Base-by-base conservation (phyloP, 2,329 filamentous ascomycete genomes). In the Lecanoromycetidae sp. region DNA sequence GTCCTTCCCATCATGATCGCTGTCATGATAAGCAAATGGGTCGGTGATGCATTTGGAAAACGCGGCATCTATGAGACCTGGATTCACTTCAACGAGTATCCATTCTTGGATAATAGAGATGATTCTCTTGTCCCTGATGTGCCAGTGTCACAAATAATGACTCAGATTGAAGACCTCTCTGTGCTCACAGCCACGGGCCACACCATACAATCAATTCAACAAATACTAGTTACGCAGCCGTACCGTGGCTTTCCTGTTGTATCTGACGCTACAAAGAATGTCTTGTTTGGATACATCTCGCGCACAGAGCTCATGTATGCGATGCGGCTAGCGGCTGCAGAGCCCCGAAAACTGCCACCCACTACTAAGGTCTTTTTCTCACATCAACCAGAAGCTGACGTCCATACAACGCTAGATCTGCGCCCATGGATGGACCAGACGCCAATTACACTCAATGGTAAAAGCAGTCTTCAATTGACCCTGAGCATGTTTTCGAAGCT, bases 341-440 rank as follows among this genome's bases (percentile, higher is more conserved):
- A 66, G 38, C 73, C 67, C 29, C 74, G 79, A 34, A 73, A 71
- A 40, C 70, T 93, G 1, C 71, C 80, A 0, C 71, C 74, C 1
- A 79, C 83, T 51, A 84, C 87, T 0, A 84, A 90, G 60, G 82
- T 82, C 35, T 87, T 84, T 65, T 95, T 98, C 66, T 75, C 78
- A 1, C 85, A 93, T 60, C 84, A 88, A 59, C 81, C 84, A 2
- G 79, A 90, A 45, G 82, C 83, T 1, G 86, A 94, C 58, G 83
- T 85, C 0, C 71, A 75, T 17, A 74, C 78, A 13, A 87, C 82
- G 1, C 77, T 98, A 32, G 91, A 98, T 65, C 74, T 98, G 9
- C 74, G 90, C 6, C 88, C 88, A 2, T 98, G 91, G 91, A 95
- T 98, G 87, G 91, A 98, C 63, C 90, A 95, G 64, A 98, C 91